Conservation (phyloP, 768 basidiomycete species). For the Lactifluus piperatus region DNA sequence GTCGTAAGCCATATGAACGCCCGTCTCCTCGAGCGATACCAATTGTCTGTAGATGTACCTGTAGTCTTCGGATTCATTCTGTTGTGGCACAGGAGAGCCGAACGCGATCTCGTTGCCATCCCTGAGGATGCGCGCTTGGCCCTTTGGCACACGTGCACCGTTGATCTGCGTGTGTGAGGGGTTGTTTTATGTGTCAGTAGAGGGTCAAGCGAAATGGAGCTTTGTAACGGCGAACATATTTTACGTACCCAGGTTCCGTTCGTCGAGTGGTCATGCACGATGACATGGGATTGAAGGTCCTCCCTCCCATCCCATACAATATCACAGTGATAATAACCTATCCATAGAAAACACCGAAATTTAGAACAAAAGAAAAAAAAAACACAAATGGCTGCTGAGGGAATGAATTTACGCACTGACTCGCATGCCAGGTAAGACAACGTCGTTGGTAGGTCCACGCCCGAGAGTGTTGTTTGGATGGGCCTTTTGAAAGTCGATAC, state of each 20-base stretch:
- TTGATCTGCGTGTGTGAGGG: constrained; percentile 44
- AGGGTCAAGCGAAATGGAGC: no score
- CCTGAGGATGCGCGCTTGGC: constrained; percentile 44
- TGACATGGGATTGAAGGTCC: constrained; percentile 33
- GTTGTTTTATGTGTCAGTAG: no score
- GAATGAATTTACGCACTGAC: constrained; percentile 62
- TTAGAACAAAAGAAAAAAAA: constrained; percentile 21
- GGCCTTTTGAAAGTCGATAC: constrained; percentile 16
- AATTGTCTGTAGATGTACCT: constrained; percentile 68
- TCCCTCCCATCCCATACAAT: constrained; percentile 53
- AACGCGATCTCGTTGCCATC: constrained; percentile 87
- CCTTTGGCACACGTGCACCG: constrained; percentile 51
- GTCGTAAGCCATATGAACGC: constrained; percentile 60
- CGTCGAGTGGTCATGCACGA: constrained; percentile 50
- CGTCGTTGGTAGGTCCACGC: constrained; percentile 29
- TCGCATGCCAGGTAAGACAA: constrained; percentile 60
- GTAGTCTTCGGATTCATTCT: constrained; percentile 55
- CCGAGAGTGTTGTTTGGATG: constrained; percentile 5
- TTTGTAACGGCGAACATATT: background rate
- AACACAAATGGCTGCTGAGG: background rate
- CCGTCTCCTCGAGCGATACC: constrained; percentile 41
- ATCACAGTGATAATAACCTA: constrained; percentile 47
- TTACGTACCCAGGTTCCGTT: constrained; percentile 64
- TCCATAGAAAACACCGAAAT: background rate
- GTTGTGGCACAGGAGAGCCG: constrained; percentile 47